Percentiles rank a stretch among this genome's conserved stretches.
Evolutionary conservation across 164 flowering plant species (phyloP).

Genomic region (Warburgia ugandensis): DNA sequence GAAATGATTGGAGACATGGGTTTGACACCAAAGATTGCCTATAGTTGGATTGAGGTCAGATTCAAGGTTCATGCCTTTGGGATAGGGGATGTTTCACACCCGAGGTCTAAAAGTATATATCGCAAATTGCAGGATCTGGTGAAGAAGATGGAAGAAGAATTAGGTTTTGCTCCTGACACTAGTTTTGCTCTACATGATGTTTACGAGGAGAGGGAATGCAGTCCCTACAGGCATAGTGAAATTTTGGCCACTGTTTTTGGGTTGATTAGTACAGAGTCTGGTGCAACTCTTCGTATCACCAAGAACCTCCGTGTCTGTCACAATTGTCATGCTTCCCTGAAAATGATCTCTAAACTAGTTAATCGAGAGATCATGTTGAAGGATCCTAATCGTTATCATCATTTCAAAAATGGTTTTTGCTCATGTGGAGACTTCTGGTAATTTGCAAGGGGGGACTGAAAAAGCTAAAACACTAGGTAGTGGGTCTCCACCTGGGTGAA

Average conservation of each 20-base stretch:
- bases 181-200: conserved; percentile 60
- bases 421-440: conserved; percentile 48
- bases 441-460: too few species aligned
- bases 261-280: conserved; percentile 37
- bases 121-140: conserved; percentile 39
- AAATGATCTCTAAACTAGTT: conserved; percentile 36
- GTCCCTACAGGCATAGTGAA: conserved; percentile 59
- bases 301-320: conserved; percentile 55
- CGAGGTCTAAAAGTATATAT: conserved; percentile 50
- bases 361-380: conserved; percentile 53
- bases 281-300: conserved; percentile 38
- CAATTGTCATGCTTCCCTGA: conserved; percentile 46
- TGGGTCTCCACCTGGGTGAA: not conserved
- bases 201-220: conserved; percentile 66
- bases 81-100: conserved; percentile 69
- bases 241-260: conserved; percentile 66
- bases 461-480: too few species aligned
- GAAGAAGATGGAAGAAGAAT: conserved; percentile 39
- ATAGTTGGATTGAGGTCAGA: conserved; percentile 59
- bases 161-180: conserved; percentile 7
- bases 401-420: conserved; percentile 57
- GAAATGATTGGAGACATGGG: conserved; percentile 48
- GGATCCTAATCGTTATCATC: conserved; percentile 60
- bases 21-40: conserved; percentile 45
- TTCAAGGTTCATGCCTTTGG: conserved; percentile 69